Base-by-base conservation (phyloP, 148 eudicot species). In the Fagopyrum esculentum region DNA sequence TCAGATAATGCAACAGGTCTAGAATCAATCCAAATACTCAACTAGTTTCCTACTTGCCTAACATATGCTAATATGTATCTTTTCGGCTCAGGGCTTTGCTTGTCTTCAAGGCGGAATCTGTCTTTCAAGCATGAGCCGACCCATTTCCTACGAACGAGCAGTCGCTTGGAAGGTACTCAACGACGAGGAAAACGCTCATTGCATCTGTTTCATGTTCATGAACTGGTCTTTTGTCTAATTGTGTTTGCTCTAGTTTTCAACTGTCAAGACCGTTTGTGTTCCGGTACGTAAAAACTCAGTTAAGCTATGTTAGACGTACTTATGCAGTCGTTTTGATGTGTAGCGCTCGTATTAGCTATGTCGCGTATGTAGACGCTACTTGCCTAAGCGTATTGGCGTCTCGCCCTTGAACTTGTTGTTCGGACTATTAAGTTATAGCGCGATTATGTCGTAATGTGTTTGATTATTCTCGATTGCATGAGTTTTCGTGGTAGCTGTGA, bases 141-240 rank as follows among this genome's bases (percentile, higher is more conserved):
- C 91, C 5, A 78, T 90, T 5, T 88, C 95, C 2, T 92, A 92
- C 17, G 97, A 90, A 83, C 81, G 91, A 77, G 93, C 97, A 5
- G 97, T 88, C 52, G 97, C 97, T 49, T 92, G 97, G 97, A 92
- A 92, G 81, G 95, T 92, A 73, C 73, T 90, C 82, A 90, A 90
- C 44, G 95, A 92, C 72, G 93, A 90, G 47, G 93, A 92, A n/a
- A 87, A 77, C 54, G 91, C 91, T 55, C 97, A 87, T 61, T 90
- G 97, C 91, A 87, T 92, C 73, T 90, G 93, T 82, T 92, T 90
- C 69, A 88, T 88, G 97, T 92, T 92, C 74, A 73, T 92, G 73
- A 90, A 92, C 78, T 90, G 95, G 97, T 90, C 95, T 2, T 90
- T 92, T 63, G 95, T 92, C 71, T 92, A 73, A 79, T n/a, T 4